Conservation (phyloP, 345 rosid species). For the Lepidium didymum region DNA sequence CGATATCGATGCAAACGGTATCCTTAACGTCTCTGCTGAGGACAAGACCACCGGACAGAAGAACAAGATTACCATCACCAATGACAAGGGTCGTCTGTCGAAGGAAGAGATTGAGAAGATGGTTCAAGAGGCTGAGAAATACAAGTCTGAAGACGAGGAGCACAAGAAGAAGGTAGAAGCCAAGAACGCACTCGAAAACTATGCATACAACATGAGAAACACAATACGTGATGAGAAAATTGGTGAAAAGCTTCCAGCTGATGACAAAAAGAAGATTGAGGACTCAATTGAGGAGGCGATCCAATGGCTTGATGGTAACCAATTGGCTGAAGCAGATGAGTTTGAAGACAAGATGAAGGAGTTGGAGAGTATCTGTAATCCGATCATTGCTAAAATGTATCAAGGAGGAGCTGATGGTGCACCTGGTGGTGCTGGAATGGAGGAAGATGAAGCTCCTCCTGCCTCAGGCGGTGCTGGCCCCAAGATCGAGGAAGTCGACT, state of each 20-base stretch:
- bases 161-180: slow-evolving; percentile 47
- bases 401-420: slow-evolving; percentile 17
- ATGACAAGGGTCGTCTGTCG: slow-evolving; percentile 46
- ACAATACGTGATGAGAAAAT: slow-evolving; percentile 44
- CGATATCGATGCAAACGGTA: slow-evolving; percentile 14
- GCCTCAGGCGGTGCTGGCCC: background rate
- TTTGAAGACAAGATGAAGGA: slow-evolving; percentile 48
- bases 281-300: slow-evolving; percentile 39
- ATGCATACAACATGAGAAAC: slow-evolving; percentile 52
- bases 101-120: slow-evolving; percentile 53
- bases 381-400: slow-evolving; percentile 41
- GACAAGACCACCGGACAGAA: slow-evolving; percentile 45
- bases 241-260: slow-evolving; percentile 35
- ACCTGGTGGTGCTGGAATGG: background rate
- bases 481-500: background rate
- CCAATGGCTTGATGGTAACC: slow-evolving; percentile 48
- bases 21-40: slow-evolving; percentile 43
- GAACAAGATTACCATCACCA: slow-evolving; percentile 53
- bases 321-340: slow-evolving; percentile 42
- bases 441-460: slow-evolving; percentile 3
- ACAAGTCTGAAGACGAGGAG: slow-evolving; percentile 46
- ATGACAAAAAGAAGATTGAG: slow-evolving; percentile 45
- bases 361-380: slow-evolving; percentile 37
- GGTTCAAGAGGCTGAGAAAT: slow-evolving; percentile 52
- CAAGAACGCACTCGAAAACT: slow-evolving; percentile 45